Percentiles rank a stretch among this genome's conserved stretches.
Evolutionary conservation across 306 rosid species (phyloP).

Genomic region (Castanea mollissima): DNA sequence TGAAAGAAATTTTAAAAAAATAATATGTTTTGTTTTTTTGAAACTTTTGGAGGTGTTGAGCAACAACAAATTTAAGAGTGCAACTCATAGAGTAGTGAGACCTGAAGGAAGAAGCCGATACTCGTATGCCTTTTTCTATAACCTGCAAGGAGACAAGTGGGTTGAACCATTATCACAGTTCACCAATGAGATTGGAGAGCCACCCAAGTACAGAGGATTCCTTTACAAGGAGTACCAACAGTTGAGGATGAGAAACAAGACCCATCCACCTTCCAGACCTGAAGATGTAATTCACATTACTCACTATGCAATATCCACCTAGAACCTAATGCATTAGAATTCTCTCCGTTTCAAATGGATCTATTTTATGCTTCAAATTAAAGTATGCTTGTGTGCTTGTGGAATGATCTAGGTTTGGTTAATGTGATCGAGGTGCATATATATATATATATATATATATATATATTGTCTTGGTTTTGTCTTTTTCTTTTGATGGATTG

Average conservation of each 20-base stretch:
- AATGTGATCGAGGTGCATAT: too few species aligned
- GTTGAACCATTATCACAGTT: slow-evolving; percentile 52
- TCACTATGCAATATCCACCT: slow-evolving; percentile 34
- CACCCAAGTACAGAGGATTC: slow-evolving; percentile 51
- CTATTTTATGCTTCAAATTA: too few species aligned
- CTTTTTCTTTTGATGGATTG: too few species aligned
- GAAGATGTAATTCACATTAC: slow-evolving; percentile 43
- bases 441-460: too few species aligned
- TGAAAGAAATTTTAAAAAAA: too few species aligned
- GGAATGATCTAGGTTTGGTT: too few species aligned
- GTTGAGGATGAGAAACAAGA: slow-evolving; percentile 42
- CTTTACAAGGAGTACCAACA: slow-evolving; percentile 37
- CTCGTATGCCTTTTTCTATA: slow-evolving; percentile 45
- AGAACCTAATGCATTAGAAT: not conserved
- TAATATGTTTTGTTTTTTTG: not conserved
- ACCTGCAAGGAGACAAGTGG: slow-evolving; percentile 47
- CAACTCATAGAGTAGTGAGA: slow-evolving; percentile 50
- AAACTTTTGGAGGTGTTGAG: slow-evolving; percentile 36
- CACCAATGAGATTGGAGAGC: slow-evolving; percentile 43
- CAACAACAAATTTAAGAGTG: slow-evolving; percentile 50
- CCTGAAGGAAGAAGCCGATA: slow-evolving; percentile 26
- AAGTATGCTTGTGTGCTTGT: too few species aligned
- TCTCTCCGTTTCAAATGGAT: too few species aligned
- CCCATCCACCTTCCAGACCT: slow-evolving; percentile 42
- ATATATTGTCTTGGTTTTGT: too few species aligned